phyloP scores from a whole-genome alignment of 352 stramenopile genomes.

The Globisporangium nodosum region DNA sequence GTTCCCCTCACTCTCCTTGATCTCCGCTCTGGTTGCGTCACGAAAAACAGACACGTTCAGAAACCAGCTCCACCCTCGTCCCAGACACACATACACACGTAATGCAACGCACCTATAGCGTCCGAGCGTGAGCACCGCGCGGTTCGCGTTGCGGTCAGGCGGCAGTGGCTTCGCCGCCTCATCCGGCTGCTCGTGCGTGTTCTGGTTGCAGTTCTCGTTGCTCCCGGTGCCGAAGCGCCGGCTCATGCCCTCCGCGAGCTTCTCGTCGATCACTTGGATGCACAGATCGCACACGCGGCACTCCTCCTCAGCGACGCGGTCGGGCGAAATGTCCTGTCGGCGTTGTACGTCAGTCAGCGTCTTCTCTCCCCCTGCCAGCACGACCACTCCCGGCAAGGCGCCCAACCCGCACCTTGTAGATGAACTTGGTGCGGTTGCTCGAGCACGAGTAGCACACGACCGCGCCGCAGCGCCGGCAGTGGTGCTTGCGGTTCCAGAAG shows the following conservation, averaged over 20 bases:
- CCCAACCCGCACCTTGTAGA: conserved; percentile 56
- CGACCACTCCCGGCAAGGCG: neutral
- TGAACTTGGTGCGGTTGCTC: conserved; percentile 73
- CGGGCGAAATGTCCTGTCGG: conserved; percentile 51
- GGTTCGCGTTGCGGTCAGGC: conserved; percentile 48
- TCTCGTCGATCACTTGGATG: conserved; percentile 82
- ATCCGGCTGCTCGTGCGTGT: conserved; percentile 22
- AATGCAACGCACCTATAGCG: conserved; percentile 57
- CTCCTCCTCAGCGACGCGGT: conserved; percentile 58
- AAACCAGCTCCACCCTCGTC: neutral
- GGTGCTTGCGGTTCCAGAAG: conserved; percentile 85
- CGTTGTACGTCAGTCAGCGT: neutral
- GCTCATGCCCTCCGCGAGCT: conserved; percentile 66
- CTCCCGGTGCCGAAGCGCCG: conserved; percentile 60
- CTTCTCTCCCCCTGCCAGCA: too few relatives aligned
- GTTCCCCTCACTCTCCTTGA: conserved; percentile 87
- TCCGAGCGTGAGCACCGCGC: conserved; percentile 72
- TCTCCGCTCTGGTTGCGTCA: conserved; percentile 52
- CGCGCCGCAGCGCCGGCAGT: conserved; percentile 83
- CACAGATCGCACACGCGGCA: conserved; percentile 76
- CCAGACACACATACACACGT: neutral
- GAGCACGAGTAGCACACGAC: conserved; percentile 81
- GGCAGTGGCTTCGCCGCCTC: conserved; percentile 21
- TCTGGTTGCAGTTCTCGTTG: conserved; percentile 28
- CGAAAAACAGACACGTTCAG: neutral